Evolutionary conservation across 441 rosid species (phyloP), one percentile per base, ranked within the genome.

Genomic region (Erodium chrysanthum): DNA sequence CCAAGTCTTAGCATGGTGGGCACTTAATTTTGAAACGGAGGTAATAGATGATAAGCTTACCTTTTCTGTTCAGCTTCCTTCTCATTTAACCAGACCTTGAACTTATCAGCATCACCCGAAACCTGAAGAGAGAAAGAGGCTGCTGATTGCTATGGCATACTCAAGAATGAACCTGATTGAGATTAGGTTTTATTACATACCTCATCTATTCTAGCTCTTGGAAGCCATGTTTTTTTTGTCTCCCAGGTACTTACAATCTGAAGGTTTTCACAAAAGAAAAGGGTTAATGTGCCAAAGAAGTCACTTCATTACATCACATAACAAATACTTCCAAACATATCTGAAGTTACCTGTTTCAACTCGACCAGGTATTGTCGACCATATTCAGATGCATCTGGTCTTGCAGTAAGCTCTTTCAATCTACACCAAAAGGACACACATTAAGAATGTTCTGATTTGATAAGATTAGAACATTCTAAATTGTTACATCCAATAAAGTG

Each of bases 201-300:
- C 96, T 89, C 96, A 50, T 85, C 83, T 75, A 87, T 78, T 80
- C 70, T 87, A 42, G 81, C 87, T 76, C 81, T 88, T 3, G 97
- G 96, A 83, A 94, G 90, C 97, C 97, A 94, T 48, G 94, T 80
- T 74, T 91, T 94, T 68, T 83, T 84, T 1, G 76, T 71, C 74
- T 84, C 91, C 99, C 99, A 94, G 66, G 72, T 86, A 73, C 66
- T 68, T 61, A 83, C 78, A 54, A 75, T 87, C 98, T 94, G 86
- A 77, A 68, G 70, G 67, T 72, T 71, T 29, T 50, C 71, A 72
- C 69, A 68, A 27, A 54, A 23, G 64, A 23, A 71, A 15, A 69
- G 46, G 68, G 23, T 74, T 20, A 74, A 68, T 78, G 1, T 37
- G 21, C 7, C 0, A 9, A 56, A 20, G 61, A 56, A 56, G 61